A percentile compares a stretch with the other conserved stretches of the same genome.
These are phyloP conservation scores for Fusarium falciforme DNA, from an alignment of 2,329 filamentous ascomycete species.

Conservation along the genomic window DNA sequence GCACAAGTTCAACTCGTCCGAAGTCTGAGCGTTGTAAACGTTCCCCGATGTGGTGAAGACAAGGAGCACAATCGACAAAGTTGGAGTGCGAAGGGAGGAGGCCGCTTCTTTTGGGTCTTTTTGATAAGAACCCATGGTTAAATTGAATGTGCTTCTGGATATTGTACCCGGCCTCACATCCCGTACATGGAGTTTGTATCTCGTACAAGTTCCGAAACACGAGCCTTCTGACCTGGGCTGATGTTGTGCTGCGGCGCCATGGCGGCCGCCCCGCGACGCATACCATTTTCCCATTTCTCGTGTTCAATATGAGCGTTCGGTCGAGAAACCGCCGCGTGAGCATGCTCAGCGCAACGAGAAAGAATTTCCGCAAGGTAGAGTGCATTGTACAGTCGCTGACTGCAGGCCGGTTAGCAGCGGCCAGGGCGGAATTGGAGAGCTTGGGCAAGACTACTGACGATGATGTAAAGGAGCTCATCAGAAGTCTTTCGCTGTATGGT, in stretches of 20 bases:
- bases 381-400: not conserved
- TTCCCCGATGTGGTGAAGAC: too few relatives aligned
- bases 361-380: not conserved
- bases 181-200: too few relatives aligned
- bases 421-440: not conserved
- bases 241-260: not conserved
- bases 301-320: constrained; percentile 2
- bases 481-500: not conserved
- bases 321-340: constrained; percentile 3
- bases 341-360: not conserved
- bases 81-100: too few relatives aligned
- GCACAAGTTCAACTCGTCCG: too few relatives aligned
- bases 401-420: not conserved
- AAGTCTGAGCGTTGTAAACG: not conserved
- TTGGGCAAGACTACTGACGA: not conserved
- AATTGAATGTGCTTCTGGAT: too few relatives aligned
- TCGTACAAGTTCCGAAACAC: too few relatives aligned
- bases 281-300: constrained; percentile 3
- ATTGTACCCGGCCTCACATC: too few relatives aligned
- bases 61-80: too few relatives aligned
- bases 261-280: not conserved
- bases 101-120: too few relatives aligned
- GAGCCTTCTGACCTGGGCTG: not conserved
- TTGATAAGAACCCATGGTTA: too few relatives aligned
- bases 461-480: not conserved